Percentiles rank a stretch among this genome's conserved stretches.
phyloP scores from a whole-genome alignment of 1,284 basidiomycete species.

The Phenoliferia sp. region DNA sequence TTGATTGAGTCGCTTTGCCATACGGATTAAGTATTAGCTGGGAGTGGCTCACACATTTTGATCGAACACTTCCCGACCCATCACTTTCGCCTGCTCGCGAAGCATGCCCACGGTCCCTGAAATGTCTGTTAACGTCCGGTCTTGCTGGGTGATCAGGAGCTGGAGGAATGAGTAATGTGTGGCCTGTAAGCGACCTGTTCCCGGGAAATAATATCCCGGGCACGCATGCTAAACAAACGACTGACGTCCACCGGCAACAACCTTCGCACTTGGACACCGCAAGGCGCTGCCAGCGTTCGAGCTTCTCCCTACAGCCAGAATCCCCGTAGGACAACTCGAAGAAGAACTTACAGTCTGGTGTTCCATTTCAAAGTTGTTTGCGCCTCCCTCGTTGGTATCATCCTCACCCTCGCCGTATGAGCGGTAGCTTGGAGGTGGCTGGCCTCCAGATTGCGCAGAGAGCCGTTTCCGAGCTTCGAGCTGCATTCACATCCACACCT shows the following conservation, averaged over 20 bases:
- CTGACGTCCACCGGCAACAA: too few relatives aligned
- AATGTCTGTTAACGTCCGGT: slow-evolving; percentile 76
- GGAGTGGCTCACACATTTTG: slow-evolving; percentile 67
- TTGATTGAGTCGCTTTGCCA: too few relatives aligned
- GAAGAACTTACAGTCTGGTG: slow-evolving; percentile 20
- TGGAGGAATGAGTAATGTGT: slow-evolving; percentile 39
- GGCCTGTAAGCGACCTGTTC: too few relatives aligned
- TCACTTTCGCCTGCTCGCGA: slow-evolving; percentile 79
- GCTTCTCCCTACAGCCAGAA: too few relatives aligned
- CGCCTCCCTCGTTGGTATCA: background rate
- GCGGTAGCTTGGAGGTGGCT: background rate
- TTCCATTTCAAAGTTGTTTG: slow-evolving; percentile 19
- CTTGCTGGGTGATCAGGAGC: slow-evolving; percentile 80
- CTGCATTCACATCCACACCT: background rate
- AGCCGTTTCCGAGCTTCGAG: slow-evolving; percentile 1
- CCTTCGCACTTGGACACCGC: too few relatives aligned
- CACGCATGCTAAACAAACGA: too few relatives aligned
- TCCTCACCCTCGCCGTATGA: background rate
- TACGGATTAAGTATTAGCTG: too few relatives aligned
- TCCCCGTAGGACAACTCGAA: too few relatives aligned
- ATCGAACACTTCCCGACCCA: slow-evolving; percentile 80
- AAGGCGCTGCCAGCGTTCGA: background rate
- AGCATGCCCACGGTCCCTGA: slow-evolving; percentile 73
- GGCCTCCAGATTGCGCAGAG: slow-evolving; percentile 4
- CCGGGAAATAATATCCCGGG: too few relatives aligned